phyloP scores from a whole-genome alignment of 345 rosid species.

The Salix udensis region DNA sequence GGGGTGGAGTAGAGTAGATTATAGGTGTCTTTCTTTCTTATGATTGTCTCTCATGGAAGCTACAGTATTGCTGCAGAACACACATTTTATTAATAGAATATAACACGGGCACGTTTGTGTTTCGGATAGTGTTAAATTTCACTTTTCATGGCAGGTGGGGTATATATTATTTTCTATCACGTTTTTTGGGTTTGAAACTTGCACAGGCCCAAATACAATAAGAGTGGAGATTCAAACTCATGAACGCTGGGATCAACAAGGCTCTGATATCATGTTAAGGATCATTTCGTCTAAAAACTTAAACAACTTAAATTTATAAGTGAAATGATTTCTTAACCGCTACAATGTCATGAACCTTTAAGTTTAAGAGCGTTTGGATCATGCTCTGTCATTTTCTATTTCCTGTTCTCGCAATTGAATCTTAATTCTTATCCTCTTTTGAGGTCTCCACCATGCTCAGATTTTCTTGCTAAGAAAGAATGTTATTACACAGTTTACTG shows the following conservation, averaged over 20 bases:
- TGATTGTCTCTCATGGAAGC: background rate
- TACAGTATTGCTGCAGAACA: background rate
- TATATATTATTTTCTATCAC: no score
- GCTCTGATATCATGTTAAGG: no score
- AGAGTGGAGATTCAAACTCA: no score
- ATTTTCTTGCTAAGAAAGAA: no score
- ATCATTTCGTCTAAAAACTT: no score
- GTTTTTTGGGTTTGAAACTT: no score
- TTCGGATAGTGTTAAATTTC: background rate
- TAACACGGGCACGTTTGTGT: background rate
- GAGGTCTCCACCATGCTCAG: no score
- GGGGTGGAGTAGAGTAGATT: background rate
- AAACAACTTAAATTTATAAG: no score
- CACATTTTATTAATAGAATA: background rate
- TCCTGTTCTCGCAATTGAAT: background rate
- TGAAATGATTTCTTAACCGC: background rate
- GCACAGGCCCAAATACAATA: no score
- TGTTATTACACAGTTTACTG: no score
- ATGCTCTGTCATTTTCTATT: background rate
- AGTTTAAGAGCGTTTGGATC: background rate
- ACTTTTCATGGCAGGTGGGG: background rate
- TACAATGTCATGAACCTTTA: background rate
- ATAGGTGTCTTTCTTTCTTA: background rate
- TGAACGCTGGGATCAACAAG: no score
- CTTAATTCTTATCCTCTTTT: no score